These are phyloP conservation scores for Podila minutissima DNA, from an alignment of 192 early-diverging fungal genomes.

Conservation along the genomic window DNA sequence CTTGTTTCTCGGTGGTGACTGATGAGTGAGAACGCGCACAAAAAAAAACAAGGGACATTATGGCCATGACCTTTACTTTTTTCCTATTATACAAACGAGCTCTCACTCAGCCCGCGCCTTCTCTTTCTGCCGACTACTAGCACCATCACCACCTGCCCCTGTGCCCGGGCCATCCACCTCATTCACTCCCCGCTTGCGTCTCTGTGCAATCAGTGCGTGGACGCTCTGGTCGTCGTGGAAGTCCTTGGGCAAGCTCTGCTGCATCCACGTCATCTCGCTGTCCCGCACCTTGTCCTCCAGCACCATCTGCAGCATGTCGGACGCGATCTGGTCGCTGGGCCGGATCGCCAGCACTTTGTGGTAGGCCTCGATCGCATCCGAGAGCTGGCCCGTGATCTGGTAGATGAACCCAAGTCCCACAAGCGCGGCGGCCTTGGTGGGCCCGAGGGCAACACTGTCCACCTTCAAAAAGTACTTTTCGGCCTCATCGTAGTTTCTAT, in stretches of 20 bases:
- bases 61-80: too few relatives aligned
- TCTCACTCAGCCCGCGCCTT: too few relatives aligned
- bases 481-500: constrained; percentile 30
- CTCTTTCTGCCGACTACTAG: not conserved
- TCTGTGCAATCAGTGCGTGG: not conserved
- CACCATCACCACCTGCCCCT: not conserved
- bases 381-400: constrained; percentile 60
- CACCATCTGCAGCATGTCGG: constrained; percentile 50
- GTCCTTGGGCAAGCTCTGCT: constrained; percentile 11
- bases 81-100: too few relatives aligned
- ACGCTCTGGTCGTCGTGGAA: constrained; percentile 20
- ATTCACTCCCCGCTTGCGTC: not conserved
- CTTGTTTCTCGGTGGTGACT: too few relatives aligned
- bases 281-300: constrained; percentile 49
- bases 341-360: constrained; percentile 56
- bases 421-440: constrained; percentile 54
- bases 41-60: too few relatives aligned
- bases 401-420: constrained; percentile 65
- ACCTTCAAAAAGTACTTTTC: constrained; percentile 32
- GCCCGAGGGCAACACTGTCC: constrained; percentile 11
- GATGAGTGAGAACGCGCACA: too few relatives aligned
- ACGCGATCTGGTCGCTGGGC: constrained; percentile 46
- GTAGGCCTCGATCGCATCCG: constrained; percentile 65
- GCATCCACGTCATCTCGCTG: constrained; percentile 32
- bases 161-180: not conserved